Evolutionary conservation across 805 yeast species (phyloP), one percentile per base, ranked within the genome.

Genomic region (Torulaspora indica): DNA sequence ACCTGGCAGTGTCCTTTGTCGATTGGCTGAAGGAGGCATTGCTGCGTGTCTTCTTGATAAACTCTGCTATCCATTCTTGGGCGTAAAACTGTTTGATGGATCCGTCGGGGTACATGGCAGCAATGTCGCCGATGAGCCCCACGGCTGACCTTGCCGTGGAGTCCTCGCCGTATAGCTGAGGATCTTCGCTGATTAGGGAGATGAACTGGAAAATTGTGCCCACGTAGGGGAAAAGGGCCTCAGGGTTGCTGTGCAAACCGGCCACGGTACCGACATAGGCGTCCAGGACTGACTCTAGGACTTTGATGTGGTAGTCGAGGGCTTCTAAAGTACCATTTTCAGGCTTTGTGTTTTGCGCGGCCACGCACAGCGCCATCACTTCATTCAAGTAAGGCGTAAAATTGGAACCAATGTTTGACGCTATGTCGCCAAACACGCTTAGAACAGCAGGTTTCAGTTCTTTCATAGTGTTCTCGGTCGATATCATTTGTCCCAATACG

Each of bases 391-490:
- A 93, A 45, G 82, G 87, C 53, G 75, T 75, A 67, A 91, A 93
- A 43, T 75, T 78, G 2, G 74, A 62, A 3, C 96, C 97, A 49
- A 90, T 79, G 10, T 93, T 81, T 0, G 95, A 78, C 3, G 98
- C 97, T 58, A 93, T 78, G 66, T 93, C 98, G 52, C 98, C 98
- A 64, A 93, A 87, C 58, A 95, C 88, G 9, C 97, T 86, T 53
- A 93, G 70, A 23, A 91, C 87, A 17, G 87, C 75, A 13, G 97
- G 96, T 64, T 86, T 82, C 53, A 91, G 74, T 51, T 88, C 96
- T 47, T 86, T 78, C 61, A 82, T 82, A 14, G 87, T 81, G 45
- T 76, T 77, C 33, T 76, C 73, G 56, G 77, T 77, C 46, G 83
- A 79, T 50, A 93, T 73, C 58, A 80, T 79, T 38, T 76, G 74